phyloP scores from a whole-genome alignment of 2,329 filamentous ascomycete species.

The Gremmenia infestans region DNA sequence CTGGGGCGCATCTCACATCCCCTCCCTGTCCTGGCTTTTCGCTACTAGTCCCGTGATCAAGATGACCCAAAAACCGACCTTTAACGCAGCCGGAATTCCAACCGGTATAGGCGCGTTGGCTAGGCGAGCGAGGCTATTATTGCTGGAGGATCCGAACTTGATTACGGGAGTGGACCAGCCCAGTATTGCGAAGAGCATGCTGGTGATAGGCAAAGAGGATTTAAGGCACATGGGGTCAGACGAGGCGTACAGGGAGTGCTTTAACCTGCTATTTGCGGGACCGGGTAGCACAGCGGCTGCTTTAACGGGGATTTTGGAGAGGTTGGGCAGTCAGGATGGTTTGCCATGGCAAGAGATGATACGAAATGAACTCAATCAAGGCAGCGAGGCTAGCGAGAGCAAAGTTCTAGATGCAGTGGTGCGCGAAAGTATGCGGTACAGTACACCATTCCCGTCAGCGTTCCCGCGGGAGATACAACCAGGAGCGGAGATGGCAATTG shows the following conservation, averaged over 20 bases:
- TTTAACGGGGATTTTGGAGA: not conserved
- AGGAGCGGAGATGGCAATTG: not conserved
- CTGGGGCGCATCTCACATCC: not conserved
- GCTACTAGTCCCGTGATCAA: not conserved
- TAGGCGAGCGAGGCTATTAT: not conserved
- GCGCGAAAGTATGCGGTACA: not conserved
- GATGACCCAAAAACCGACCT: not conserved
- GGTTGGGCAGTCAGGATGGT: not conserved
- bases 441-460: constrained; percentile 1
- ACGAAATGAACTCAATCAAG: not conserved
- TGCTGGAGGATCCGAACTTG: not conserved
- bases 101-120: not conserved
- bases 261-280: constrained; percentile 3
- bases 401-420: not conserved
- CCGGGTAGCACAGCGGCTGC: constrained; percentile 4
- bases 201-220: not conserved
- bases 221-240: not conserved
- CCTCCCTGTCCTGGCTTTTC: not conserved
- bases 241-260: not conserved
- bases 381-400: not conserved
- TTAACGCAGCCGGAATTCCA: not conserved
- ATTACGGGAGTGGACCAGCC: not conserved
- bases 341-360: not conserved
- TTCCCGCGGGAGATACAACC: constrained; percentile 2
- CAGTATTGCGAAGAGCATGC: not conserved